Evolutionary conservation across 768 basidiomycete genomes (phyloP), one percentile per base, ranked within the genome.

Genomic region (Nevesoporus exiguus): DNA sequence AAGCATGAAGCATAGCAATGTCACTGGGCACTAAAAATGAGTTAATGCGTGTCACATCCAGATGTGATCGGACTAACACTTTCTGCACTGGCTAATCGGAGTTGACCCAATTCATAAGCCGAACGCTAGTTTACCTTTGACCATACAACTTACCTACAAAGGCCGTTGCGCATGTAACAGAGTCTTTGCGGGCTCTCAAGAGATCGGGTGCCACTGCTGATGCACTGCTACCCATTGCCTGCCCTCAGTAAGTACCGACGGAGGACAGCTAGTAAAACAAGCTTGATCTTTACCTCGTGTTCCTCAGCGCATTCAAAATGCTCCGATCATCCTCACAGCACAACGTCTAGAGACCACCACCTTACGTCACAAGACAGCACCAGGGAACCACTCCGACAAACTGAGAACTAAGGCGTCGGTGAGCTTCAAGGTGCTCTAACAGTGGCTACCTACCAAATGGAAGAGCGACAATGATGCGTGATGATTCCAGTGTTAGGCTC

Each of bases 311-410:
- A 19, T 37, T 65, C 51, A 27, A 64, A 65, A 0, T 57, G 56
- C 9, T 59, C 57, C n/a, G 22, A 66, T 54, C 48, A 66, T 64
- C 31, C 43, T 31, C 9, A 8, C 33, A 21, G 51, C 51, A 33
- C 49, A 58, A 8, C 29, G 6, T 19, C 31, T 56, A 19, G 59
- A 57, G 15, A 49, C 7, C 7, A 3, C 17, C 3, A 62, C 65
- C 40, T 54, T 55, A 51, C 54, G 61, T 51, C 67, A 69, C 52
- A 76, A 72, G 13, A 51, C 19, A 11, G 52, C 48, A 19, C 65
- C 61, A 5, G 66, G 66, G 25, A 64, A 58, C 64, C 66, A 68
- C 1, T 54, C 44, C 11, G 66, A 64, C 29, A 67, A 42, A 17
- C 33, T 47, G 22, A 67, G 60, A n/a, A n/a, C n/a, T n/a, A n/a